A percentile compares a stretch with the other conserved stretches of the same genome.
phyloP scores from a whole-genome alignment of 2,329 filamentous ascomycete genomes.

The Orbilia brochopaga region DNA sequence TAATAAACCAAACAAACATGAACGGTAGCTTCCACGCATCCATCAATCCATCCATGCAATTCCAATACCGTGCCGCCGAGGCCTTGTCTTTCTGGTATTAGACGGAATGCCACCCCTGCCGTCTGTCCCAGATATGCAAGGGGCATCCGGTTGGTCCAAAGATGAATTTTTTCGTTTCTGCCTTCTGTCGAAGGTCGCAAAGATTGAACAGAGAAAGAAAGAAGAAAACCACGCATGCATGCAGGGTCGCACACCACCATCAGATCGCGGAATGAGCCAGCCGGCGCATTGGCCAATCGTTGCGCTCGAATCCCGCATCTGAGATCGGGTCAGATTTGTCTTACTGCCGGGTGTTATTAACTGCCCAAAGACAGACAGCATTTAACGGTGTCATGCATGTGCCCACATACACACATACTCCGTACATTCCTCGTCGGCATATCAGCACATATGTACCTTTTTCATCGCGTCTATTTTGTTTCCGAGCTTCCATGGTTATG shows the following conservation, averaged over 20 bases:
- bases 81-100: conserved; percentile 2
- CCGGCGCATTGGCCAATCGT: background rate
- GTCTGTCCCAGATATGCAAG: background rate
- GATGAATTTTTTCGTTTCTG: too few relatives aligned
- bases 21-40: too few relatives aligned
- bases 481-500: background rate
- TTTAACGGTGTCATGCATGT: too few relatives aligned
- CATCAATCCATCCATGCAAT: background rate
- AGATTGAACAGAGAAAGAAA: too few relatives aligned
- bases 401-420: too few relatives aligned
- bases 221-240: background rate
- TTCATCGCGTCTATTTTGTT: background rate
- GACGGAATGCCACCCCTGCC: conserved; percentile 5
- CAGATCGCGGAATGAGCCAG: conserved; percentile 1
- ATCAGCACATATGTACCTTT: too few relatives aligned
- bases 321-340: too few relatives aligned
- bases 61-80: conserved; percentile 5
- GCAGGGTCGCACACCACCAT: background rate
- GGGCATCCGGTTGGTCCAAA: background rate
- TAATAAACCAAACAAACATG: background rate
- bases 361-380: too few relatives aligned
- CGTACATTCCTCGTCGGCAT: too few relatives aligned
- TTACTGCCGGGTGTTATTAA: too few relatives aligned
- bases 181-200: too few relatives aligned
- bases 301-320: too few relatives aligned